A percentile compares a stretch with the other conserved stretches of the same genome.
phyloP scores from a whole-genome alignment of 306 rosid genomes.

The Psophocarpus tetragonolobus region DNA sequence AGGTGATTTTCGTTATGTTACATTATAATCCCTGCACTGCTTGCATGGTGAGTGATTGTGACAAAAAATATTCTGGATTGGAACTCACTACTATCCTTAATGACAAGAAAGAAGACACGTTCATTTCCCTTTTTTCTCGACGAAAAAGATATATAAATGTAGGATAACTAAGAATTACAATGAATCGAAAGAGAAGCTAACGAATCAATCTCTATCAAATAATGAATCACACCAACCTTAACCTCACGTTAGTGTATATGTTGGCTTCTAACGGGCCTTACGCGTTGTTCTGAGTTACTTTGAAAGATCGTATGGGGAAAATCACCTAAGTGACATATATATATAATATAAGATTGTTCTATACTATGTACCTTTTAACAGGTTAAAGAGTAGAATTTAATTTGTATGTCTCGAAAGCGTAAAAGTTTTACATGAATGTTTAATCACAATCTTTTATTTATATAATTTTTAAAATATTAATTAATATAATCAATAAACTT shows the following conservation, averaged over 20 bases:
- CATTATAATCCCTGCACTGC: neutral
- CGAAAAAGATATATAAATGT: neutral
- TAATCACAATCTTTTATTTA: too few relatives aligned
- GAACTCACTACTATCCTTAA: constrained; percentile 3
- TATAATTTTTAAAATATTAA: too few relatives aligned
- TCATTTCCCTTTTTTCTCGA: neutral
- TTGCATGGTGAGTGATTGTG: neutral
- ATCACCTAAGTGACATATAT: too few relatives aligned
- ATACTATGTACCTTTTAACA: too few relatives aligned
- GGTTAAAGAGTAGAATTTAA: too few relatives aligned
- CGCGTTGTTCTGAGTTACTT: neutral
- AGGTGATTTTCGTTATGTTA: neutral
- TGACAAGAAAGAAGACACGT: neutral
- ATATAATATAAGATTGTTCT: too few relatives aligned
- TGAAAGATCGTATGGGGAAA: neutral
- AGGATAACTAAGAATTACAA: neutral
- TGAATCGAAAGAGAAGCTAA: neutral
- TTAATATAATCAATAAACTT: too few relatives aligned
- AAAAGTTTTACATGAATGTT: too few relatives aligned
- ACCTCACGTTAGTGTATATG: neutral
- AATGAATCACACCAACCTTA: neutral
- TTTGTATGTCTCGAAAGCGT: too few relatives aligned
- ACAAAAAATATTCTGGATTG: neutral
- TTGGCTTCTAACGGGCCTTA: neutral
- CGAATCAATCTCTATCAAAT: neutral